Conservation (phyloP, 1,139 yeast species). For the Pichia sp. region DNA sequence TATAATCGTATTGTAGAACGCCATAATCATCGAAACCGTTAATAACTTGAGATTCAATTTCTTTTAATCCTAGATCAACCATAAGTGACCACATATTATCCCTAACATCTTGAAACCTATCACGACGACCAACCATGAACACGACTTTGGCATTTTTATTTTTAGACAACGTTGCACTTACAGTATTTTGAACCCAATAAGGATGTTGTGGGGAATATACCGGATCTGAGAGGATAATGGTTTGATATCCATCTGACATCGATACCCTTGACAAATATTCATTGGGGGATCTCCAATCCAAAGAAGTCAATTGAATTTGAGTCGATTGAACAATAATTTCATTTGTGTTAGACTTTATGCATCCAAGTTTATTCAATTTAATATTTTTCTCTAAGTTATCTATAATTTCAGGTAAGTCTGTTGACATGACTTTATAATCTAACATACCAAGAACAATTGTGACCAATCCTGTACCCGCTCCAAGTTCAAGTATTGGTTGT, state of each 20-base stretch:
- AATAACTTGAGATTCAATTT: conserved; percentile 35
- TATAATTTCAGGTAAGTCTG: conserved; percentile 76
- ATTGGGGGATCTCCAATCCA: conserved; percentile 73
- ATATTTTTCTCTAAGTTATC: conserved; percentile 61
- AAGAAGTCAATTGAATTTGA: conserved; percentile 15
- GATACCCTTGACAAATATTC: conserved; percentile 30
- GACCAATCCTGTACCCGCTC: conserved; percentile 90
- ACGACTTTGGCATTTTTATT: conserved; percentile 37
- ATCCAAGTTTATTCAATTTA: conserved; percentile 38
- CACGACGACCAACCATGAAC: conserved; percentile 71
- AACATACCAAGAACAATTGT: conserved; percentile 60
- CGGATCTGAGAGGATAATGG: conserved; percentile 78
- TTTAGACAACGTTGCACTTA: conserved; percentile 39
- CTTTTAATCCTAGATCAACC: conserved; percentile 29
- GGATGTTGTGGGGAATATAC: conserved; percentile 84
- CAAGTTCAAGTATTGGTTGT: conserved; percentile 64
- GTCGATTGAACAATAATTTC: neutral
- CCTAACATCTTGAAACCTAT: conserved; percentile 61
- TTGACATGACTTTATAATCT: conserved; percentile 48
- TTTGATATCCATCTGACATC: conserved; percentile 35
- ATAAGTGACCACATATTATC: conserved; percentile 51
- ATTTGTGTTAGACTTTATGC: neutral
- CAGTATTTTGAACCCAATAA: conserved; percentile 55
- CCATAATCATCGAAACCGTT: conserved; percentile 88
- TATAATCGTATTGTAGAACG: conserved; percentile 53